phyloP scores from a whole-genome alignment of 176 grass and related monocot species.

The Phragmites australis region DNA sequence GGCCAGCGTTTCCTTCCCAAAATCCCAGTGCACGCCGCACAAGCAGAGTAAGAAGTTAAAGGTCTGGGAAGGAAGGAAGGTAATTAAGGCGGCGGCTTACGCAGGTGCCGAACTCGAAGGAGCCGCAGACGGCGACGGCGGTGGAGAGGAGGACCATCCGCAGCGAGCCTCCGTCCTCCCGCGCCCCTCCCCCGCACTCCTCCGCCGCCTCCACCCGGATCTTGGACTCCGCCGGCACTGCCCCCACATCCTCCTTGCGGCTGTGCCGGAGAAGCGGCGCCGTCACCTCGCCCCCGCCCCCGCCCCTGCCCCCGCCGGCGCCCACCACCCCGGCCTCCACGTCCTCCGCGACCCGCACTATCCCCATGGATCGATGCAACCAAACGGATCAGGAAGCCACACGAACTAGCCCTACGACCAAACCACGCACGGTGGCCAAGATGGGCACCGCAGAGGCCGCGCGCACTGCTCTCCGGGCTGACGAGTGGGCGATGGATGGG shows the following conservation, averaged over 20 bases:
- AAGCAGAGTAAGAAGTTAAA: neutral
- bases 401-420: neutral
- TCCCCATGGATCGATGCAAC: neutral
- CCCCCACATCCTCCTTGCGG: neutral
- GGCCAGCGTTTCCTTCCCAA: neutral
- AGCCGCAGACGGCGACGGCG: slow-evolving; percentile 72
- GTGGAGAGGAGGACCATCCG: slow-evolving; percentile 59
- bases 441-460: too few species aligned
- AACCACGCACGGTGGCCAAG: too few species aligned
- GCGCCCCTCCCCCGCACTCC: neutral
- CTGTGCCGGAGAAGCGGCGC: slow-evolving; percentile 28
- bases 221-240: slow-evolving; percentile 5
- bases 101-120: slow-evolving; percentile 82
- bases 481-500: too few species aligned
- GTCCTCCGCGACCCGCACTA: slow-evolving; percentile 20
- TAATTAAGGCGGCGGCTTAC: slow-evolving; percentile 38
- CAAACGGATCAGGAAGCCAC: neutral
- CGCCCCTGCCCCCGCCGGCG: neutral
- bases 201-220: slow-evolving; percentile 2
- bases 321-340: slow-evolving; percentile 19
- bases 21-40: neutral
- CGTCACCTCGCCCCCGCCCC: neutral
- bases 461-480: too few species aligned
- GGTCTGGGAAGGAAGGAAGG: too few species aligned
- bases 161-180: slow-evolving; percentile 5